phyloP scores from a whole-genome alignment of 805 yeast genomes.

The Torulaspora indica region DNA sequence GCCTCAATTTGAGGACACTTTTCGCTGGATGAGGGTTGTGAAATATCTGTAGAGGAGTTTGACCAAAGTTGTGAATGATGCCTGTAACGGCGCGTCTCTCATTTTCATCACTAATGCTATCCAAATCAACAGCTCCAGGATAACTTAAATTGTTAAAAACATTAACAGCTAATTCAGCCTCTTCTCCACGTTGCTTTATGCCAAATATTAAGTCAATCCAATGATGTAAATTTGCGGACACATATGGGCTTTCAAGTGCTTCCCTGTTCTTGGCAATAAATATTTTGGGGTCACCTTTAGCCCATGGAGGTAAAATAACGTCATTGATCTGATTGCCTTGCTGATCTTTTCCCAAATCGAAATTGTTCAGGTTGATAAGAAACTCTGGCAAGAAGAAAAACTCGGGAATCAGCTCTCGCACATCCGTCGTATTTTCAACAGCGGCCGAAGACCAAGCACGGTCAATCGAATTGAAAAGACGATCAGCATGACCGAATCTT shows the following conservation, averaged over 20 bases:
- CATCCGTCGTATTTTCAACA: conserved; percentile 77
- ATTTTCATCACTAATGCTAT: conserved; percentile 62
- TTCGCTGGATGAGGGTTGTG: conserved; percentile 58
- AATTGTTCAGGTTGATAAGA: conserved; percentile 56
- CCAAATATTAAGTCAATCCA: conserved; percentile 91
- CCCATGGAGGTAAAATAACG: conserved; percentile 80
- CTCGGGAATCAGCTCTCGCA: conserved; percentile 82
- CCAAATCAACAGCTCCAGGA: conserved; percentile 77
- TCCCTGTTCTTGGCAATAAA: conserved; percentile 73
- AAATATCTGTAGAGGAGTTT: conserved; percentile 75
- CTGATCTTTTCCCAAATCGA: conserved; percentile 68
- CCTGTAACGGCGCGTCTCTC: conserved; percentile 77
- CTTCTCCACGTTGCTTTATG: conserved; percentile 65
- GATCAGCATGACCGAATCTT: conserved; percentile 80
- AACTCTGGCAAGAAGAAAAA: conserved; percentile 81
- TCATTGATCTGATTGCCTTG: conserved; percentile 51
- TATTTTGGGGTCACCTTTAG: conserved; percentile 65
- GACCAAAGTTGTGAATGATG: conserved; percentile 87
- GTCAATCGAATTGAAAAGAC: conserved; percentile 68
- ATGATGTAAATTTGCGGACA: conserved; percentile 64
- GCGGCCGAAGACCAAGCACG: conserved; percentile 82
- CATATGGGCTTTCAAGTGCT: conserved; percentile 79
- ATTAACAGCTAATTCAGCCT: conserved; percentile 61
- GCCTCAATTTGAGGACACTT: conserved; percentile 17
- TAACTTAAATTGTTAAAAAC: conserved; percentile 83